Evolutionary conservation across 306 rosid genomes (phyloP).

Genomic region (Cucurbita moschata): DNA sequence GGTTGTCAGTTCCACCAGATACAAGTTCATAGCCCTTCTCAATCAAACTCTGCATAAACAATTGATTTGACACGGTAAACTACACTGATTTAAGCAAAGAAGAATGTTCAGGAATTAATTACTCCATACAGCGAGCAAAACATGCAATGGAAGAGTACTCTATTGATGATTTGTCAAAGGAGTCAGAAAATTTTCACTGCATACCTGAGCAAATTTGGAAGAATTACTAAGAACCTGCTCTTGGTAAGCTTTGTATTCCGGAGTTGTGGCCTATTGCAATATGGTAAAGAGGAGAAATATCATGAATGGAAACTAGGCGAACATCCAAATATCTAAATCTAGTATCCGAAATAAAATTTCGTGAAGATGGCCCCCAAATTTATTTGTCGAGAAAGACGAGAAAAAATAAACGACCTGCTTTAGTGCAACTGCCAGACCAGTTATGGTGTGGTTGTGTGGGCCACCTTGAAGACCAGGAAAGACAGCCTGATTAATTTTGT

Average conservation of each 20-base stretch:
- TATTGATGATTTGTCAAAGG: background rate
- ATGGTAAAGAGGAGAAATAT: background rate
- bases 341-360: conserved; percentile 1
- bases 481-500: conserved; percentile 84
- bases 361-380: background rate
- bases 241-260: conserved; percentile 82
- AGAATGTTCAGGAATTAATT: background rate
- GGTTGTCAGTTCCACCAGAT: conserved; percentile 95
- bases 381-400: background rate
- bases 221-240: conserved; percentile 72
- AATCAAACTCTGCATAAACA: conserved; percentile 56
- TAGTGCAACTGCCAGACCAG: conserved; percentile 89
- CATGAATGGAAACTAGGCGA: background rate
- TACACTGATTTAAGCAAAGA: background rate
- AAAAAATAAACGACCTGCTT: conserved; percentile 52
- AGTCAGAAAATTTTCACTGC: background rate
- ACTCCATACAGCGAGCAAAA: background rate
- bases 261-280: conserved; percentile 44
- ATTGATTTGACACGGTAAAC: background rate
- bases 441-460: conserved; percentile 81
- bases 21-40: conserved; percentile 79
- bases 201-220: conserved; percentile 67
- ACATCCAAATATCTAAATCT: background rate
- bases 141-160: background rate
- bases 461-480: conserved; percentile 99